Base-by-base conservation (phyloP, 2,329 filamentous ascomycete species). In the Cladosporium sp. region DNA sequence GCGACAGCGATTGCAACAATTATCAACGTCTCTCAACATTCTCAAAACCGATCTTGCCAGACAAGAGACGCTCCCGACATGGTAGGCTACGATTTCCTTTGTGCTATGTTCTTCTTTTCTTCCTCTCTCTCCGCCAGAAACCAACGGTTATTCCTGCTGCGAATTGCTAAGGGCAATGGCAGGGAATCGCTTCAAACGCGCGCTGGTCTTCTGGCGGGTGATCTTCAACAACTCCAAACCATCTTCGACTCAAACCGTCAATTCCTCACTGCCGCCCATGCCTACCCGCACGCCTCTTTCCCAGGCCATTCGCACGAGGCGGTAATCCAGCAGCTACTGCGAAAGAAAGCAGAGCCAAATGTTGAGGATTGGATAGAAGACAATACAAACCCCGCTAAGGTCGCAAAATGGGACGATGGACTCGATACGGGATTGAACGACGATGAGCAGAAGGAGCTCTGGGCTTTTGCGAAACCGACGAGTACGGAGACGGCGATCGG, bases 311-410 rank as follows among this genome's bases (percentile, higher is more conserved):
- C 84, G 79, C 59, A 84, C 79, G 65, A 69, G 66, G 62, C 65
- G 43, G 75, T 88, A 3, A 76, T 92, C 1, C 76, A 80, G 20
- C 80, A 85, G 60, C 75, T 95, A 2, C 74, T 95, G 27, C 84
- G 89, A 34, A 95, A 93, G 70, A 93, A 93, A 66, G 78, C 90
- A 43, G 89, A 93, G 58, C 88, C 88, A 0, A 77, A 81, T 19
- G 83, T 90, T 15, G 87, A 91, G 64, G 82, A 84, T 51, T 84
- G 85, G 71, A 83, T 92, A 20, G 79, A 82, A 18, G 73, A 82
- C 34, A 51, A 55, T 27, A 52, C 44, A 12, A 57, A 47, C 22
- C 44, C 43, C 38, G 47, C 8, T 13, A 48, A 45, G 15, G 53
- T 34, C n/a, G 43, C 9, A 32, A 41, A 40, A 22, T 45, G 85